Percentiles rank a stretch among this genome's conserved stretches.
phyloP scores from a whole-genome alignment of 2,329 filamentous ascomycete genomes.

The Calonectria multiphialidica region DNA sequence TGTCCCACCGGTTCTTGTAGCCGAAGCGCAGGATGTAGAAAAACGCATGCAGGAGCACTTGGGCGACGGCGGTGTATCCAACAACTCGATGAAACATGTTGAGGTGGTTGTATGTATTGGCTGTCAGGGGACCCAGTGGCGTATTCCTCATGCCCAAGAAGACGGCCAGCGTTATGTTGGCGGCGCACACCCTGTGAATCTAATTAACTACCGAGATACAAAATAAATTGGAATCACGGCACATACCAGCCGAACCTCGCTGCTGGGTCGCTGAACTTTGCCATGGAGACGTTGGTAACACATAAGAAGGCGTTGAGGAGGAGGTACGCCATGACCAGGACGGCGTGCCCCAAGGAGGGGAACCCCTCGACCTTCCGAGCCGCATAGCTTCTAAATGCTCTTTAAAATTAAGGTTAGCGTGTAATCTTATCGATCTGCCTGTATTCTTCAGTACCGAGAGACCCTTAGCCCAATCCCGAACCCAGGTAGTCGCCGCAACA shows the following conservation, averaged over 20 bases:
- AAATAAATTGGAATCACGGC: background rate
- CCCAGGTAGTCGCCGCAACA: background rate
- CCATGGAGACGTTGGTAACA: background rate
- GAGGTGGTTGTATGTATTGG: constrained; percentile 55
- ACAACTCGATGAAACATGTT: constrained; percentile 60
- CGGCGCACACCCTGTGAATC: constrained; percentile 56
- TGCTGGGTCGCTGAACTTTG: constrained; percentile 18
- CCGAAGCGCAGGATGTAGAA: constrained; percentile 50
- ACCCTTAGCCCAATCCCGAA: background rate
- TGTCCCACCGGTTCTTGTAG: constrained; percentile 18
- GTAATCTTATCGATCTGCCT: background rate
- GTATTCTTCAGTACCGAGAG: constrained; percentile 3
- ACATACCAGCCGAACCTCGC: constrained; percentile 41
- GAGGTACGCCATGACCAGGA: constrained; percentile 3
- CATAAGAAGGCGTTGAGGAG: background rate
- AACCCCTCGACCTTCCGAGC: background rate
- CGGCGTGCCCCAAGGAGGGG: constrained; percentile 13
- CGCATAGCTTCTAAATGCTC: background rate
- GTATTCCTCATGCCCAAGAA: constrained; percentile 64
- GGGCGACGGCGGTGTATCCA: constrained; percentile 56
- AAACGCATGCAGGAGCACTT: constrained; percentile 51
- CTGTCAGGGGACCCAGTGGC: constrained; percentile 50
- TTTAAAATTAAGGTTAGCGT: background rate
- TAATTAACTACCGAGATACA: background rate
- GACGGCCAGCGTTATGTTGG: constrained; percentile 54